phyloP scores from a whole-genome alignment of 495 filamentous ascomycete species.

The Endocarpon pusillum region DNA sequence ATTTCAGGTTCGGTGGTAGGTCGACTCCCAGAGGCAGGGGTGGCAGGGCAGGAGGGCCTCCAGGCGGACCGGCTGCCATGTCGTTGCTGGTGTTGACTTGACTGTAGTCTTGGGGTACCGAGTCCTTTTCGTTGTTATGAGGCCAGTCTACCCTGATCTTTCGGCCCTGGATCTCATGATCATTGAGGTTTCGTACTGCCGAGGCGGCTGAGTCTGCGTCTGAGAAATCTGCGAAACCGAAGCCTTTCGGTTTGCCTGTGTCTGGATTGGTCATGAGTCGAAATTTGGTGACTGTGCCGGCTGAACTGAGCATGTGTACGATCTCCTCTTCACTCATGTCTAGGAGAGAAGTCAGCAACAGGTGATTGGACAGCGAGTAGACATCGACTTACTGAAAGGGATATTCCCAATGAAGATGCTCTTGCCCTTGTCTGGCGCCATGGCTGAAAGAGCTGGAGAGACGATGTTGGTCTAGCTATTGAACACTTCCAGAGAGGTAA shows the following conservation, averaged over 20 bases:
- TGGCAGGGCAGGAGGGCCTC: conserved; percentile 38
- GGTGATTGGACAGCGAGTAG: neutral
- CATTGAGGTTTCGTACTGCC: conserved; percentile 89
- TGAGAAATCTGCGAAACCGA: conserved; percentile 86
- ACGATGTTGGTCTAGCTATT: no score
- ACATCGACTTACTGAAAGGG: conserved; percentile 35
- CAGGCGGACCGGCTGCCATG: conserved; percentile 20
- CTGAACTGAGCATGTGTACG: conserved; percentile 71
- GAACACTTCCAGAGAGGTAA: no score
- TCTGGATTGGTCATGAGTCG: conserved; percentile 90
- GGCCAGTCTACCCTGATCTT: conserved; percentile 90
- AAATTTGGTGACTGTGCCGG: conserved; percentile 81
- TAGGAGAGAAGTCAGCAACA: conserved; percentile 17
- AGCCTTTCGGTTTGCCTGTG: conserved; percentile 87
- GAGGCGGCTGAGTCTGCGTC: conserved; percentile 85
- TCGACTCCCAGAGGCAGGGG: conserved; percentile 73
- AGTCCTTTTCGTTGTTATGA: conserved; percentile 71
- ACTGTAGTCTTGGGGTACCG: conserved; percentile 36
- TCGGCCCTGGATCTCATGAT: conserved; percentile 88
- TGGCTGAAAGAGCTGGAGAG: conserved; percentile 13
- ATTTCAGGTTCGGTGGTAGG: conserved; percentile 60
- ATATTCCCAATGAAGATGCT: conserved; percentile 79
- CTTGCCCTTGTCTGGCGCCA: conserved; percentile 41
- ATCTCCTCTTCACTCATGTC: conserved; percentile 92
- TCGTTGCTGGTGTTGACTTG: conserved; percentile 20